A percentile compares a stretch with the other conserved stretches of the same genome.
These are phyloP conservation scores for Parathielavia hyrcaniae DNA, from an alignment of 495 filamentous ascomycete genomes.

Conservation along the genomic window DNA sequence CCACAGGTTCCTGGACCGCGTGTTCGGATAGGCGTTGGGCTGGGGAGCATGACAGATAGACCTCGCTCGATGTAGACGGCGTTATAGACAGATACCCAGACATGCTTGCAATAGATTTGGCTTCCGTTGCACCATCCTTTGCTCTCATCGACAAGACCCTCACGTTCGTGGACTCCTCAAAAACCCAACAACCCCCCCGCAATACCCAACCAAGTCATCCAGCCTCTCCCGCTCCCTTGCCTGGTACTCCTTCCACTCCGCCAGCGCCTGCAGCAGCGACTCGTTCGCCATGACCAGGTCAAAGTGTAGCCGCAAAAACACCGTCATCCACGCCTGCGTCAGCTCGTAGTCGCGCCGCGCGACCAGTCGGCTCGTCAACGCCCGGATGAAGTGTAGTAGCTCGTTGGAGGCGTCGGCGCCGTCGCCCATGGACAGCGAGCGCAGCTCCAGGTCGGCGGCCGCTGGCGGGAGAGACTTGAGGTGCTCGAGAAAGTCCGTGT, in stretches of 20 bases:
- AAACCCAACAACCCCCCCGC: slow-evolving; percentile 82
- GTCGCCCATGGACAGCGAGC: slow-evolving; percentile 57
- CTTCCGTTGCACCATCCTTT: neutral
- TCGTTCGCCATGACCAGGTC: slow-evolving; percentile 42
- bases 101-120: neutral
- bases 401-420: slow-evolving; percentile 40
- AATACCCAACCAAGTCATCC: slow-evolving; percentile 73
- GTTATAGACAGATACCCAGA: slow-evolving; percentile 2
- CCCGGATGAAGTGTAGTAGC: slow-evolving; percentile 59
- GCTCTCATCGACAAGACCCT: no score
- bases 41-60: neutral
- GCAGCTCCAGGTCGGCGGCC: slow-evolving; percentile 80
- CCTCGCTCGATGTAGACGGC: neutral
- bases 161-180: slow-evolving; percentile 57
- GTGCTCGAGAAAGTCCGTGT: slow-evolving; percentile 62
- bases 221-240: slow-evolving; percentile 63
- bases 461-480: slow-evolving; percentile 73
- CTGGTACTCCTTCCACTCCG: slow-evolving; percentile 61
- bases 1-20: slow-evolving; percentile 23
- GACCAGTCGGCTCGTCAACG: slow-evolving; percentile 62
- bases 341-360: slow-evolving; percentile 79
- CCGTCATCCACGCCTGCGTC: slow-evolving; percentile 92
- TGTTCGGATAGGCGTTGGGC: slow-evolving; percentile 25
- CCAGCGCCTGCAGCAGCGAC: slow-evolving; percentile 45
- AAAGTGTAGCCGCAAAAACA: slow-evolving; percentile 73